Base-by-base conservation (phyloP, 192 early-diverging fungal genomes). In the Dimargaris xerosporica region DNA sequence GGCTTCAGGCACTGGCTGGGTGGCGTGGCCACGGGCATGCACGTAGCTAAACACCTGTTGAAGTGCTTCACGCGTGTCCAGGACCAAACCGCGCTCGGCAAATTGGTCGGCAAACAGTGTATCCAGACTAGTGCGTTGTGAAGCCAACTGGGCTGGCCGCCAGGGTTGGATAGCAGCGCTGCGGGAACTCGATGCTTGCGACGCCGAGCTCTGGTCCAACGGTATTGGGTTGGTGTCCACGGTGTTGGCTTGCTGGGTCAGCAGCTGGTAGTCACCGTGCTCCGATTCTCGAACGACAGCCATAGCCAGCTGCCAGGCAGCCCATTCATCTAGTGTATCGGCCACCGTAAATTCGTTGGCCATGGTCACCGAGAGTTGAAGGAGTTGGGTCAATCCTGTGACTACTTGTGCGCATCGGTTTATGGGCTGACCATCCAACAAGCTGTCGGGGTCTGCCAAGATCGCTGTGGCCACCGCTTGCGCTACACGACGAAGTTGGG, bases 1-100 rank as follows among this genome's bases (percentile, higher is more conserved):
- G 3, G 34, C 7, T 39, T 39, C 34, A 39, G 34, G 34, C 34
- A 7, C 34, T 39, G 46, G 46, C 17, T 47, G 17, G 46, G 21
- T 47, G 9, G 25, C 54, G 29, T 9, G 28, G 9, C 29, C 34
- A 26, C 28, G 30, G 28, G 34, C 28, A 0, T 56, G 54, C 25
- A 56, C 30, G 10, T 34, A 28, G 28, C 29, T 17, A 1, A 56
- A 34, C 6, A 55, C 70, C 16, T 77, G 66, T 0, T 46, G 64
- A 82, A 87, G 81, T 5, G 81, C 65, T 44, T 65, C 66, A 15
- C 64, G 70, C 0, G 84, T 82, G 17, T 80, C 77, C 23, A 87
- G 69, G 11, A 87, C 82, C 5, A 86, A 70, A 2, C 79, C 78
- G 13, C 69, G 75, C 64, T 85, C 85, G 9, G 66, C 56, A 63